These are phyloP conservation scores for Fomitopsis schrenkii DNA, from an alignment of 1,284 basidiomycete genomes.

Conservation along the genomic window DNA sequence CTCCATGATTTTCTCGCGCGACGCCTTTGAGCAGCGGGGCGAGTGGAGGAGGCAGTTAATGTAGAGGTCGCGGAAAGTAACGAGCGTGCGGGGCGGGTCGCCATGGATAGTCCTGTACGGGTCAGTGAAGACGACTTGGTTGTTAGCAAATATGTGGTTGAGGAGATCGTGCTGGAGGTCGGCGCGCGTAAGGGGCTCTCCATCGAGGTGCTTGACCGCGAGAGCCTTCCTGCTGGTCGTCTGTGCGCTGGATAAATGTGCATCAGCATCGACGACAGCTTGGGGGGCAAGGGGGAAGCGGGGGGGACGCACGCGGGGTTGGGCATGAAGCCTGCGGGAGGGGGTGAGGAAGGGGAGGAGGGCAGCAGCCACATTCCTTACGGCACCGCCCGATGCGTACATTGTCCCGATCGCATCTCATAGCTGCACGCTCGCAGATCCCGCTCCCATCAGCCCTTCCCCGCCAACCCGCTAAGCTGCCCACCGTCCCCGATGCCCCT, in stretches of 20 bases:
- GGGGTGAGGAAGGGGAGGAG: constrained; percentile 5
- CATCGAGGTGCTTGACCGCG: constrained; percentile 75
- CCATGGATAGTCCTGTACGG: constrained; percentile 35
- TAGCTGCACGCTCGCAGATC: constrained; percentile 24
- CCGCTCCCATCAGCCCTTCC: constrained; percentile 1
- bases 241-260: constrained; percentile 34
- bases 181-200: constrained; percentile 71
- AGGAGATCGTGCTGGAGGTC: constrained; percentile 88
- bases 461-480: neutral
- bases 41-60: constrained; percentile 77
- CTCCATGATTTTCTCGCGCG: constrained; percentile 82
- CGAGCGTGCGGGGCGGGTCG: constrained; percentile 45
- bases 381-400: constrained; percentile 16
- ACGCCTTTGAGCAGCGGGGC: constrained; percentile 80
- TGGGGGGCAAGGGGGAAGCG: neutral
- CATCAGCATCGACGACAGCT: constrained; percentile 1
- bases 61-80: constrained; percentile 84
- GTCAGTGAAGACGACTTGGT: constrained; percentile 68
- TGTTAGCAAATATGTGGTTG: constrained; percentile 71
- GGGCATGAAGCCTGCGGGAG: constrained; percentile 12
- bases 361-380: constrained; percentile 25
- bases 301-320: constrained; percentile 11
- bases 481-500: neutral
- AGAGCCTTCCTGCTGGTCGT: constrained; percentile 69
- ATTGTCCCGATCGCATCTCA: constrained; percentile 26